phyloP scores from a whole-genome alignment of 2,329 filamentous ascomycete species.

The Didymella pinodella region DNA sequence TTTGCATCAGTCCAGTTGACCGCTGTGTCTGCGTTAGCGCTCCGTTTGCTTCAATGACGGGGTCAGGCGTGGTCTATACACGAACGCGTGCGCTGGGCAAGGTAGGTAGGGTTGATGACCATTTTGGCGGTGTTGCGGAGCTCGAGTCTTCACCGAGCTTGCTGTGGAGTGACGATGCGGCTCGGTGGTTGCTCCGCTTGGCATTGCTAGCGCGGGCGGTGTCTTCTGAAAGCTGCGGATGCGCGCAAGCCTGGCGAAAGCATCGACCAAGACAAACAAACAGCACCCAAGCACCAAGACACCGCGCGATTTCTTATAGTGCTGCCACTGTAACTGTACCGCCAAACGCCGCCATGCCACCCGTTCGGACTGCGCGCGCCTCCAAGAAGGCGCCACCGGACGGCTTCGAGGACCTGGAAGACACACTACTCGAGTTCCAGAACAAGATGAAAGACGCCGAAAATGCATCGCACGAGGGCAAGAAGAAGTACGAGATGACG shows the following conservation, averaged over 20 bases:
- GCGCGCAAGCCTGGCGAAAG: constrained; percentile 17
- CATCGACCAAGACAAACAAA: not conserved
- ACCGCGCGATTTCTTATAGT: not conserved
- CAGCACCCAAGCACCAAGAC: not conserved
- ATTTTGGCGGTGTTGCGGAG: constrained; percentile 60
- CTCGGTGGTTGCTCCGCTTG: constrained; percentile 39
- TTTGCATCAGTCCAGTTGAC: constrained; percentile 89
- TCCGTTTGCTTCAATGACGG: constrained; percentile 26
- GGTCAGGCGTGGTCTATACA: constrained; percentile 49
- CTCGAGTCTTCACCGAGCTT: constrained; percentile 32
- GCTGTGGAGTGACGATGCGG: constrained; percentile 44
- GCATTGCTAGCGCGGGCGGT: constrained; percentile 41
- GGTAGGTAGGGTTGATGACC: constrained; percentile 89
- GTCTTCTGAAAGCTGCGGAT: constrained; percentile 28
- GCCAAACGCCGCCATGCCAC: constrained; percentile 67
- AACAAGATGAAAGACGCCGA: constrained; percentile 97
- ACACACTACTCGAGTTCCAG: constrained; percentile 82
- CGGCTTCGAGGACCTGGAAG: constrained; percentile 87
- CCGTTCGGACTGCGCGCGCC: constrained; percentile 72
- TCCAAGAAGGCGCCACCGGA: constrained; percentile 84
- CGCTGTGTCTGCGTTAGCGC: constrained; percentile 63
- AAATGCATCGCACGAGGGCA: constrained; percentile 79
- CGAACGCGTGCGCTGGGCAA: constrained; percentile 67
- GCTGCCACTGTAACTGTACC: not conserved
- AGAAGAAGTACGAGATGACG: constrained; percentile 88